Percentiles rank a stretch among this genome's conserved stretches.
These are phyloP conservation scores for Ochetophila trinervis DNA, from an alignment of 306 rosid genomes.

Conservation along the genomic window DNA sequence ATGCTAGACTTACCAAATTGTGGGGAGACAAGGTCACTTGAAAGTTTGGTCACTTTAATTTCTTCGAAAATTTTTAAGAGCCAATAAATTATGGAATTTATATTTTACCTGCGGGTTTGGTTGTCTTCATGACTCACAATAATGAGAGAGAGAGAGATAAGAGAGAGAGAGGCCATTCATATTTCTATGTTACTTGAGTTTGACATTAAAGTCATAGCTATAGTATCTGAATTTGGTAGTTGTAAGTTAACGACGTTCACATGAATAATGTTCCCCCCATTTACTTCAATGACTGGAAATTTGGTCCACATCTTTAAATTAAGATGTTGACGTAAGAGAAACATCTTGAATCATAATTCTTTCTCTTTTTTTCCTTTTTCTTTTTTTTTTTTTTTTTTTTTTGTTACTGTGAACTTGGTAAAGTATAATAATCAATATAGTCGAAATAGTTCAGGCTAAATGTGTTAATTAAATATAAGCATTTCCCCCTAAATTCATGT, in stretches of 20 bases:
- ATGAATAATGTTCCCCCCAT: constrained; percentile 92
- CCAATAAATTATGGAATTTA: neutral
- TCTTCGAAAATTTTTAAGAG: neutral
- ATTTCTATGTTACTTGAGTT: constrained; percentile 42
- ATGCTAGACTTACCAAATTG: constrained; percentile 13
- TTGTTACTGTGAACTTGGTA: too few species aligned
- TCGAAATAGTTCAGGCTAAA: too few species aligned
- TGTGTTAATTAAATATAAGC: too few species aligned
- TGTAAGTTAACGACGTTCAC: constrained; percentile 83
- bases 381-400: too few species aligned
- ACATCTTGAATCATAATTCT: constrained; percentile 18
- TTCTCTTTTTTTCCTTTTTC: neutral
- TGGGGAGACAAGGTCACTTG: neutral
- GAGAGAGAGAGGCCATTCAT: constrained; percentile 21
- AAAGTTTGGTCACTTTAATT: neutral
- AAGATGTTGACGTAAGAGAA: constrained; percentile 63
- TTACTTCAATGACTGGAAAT: constrained; percentile 70
- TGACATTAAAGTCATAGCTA: constrained; percentile 46
- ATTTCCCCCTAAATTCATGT: too few species aligned
- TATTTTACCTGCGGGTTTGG: constrained; percentile 18
- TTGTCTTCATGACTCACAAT: constrained; percentile 33
- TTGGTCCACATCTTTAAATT: constrained; percentile 75
- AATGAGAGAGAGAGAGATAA: constrained; percentile 36
- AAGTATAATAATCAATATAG: too few species aligned
- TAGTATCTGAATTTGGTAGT: constrained; percentile 73